Conservation (phyloP, 345 rosid species). For the Raphanus raphanistrum region DNA sequence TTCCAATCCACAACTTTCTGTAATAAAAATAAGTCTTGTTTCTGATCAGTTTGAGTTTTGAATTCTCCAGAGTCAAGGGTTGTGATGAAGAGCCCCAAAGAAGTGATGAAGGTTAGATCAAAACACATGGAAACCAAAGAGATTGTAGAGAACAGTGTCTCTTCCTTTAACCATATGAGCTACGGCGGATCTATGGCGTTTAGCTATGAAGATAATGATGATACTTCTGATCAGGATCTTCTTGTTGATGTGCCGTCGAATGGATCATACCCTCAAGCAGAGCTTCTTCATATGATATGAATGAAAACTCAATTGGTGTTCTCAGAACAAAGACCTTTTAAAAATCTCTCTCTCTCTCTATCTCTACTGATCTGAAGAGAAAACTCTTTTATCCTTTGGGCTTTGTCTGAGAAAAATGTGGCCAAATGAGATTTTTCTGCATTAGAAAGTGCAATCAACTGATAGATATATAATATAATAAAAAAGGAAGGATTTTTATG, state of each 20-base stretch:
- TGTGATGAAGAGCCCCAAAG: constrained; percentile 61
- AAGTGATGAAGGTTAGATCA: constrained; percentile 48
- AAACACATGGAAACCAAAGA: constrained; percentile 53
- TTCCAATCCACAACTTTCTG: not conserved
- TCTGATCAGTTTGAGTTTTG: constrained; percentile 27
- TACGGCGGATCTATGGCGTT: constrained; percentile 58
- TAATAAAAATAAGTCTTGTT: not conserved
- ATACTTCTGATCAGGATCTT: constrained; percentile 63
- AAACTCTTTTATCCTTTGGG: constrained; percentile 14
- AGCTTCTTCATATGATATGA: constrained; percentile 59
- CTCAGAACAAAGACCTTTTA: constrained; percentile 30
- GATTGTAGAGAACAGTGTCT: constrained; percentile 52
- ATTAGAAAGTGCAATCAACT: constrained; percentile 12
- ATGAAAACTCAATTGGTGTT: constrained; percentile 22
- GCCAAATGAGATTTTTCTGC: constrained; percentile 28
- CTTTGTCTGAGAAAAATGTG: constrained; percentile 12
- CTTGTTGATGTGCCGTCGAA: constrained; percentile 83
- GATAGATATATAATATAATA: not conserved
- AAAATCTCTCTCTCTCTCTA: not conserved
- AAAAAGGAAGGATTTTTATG: constrained; percentile 22
- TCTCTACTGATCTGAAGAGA: constrained; percentile 3
- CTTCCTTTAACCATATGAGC: constrained; percentile 74
- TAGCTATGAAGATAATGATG: constrained; percentile 49
- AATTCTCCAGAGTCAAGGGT: constrained; percentile 55
- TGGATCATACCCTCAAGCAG: constrained; percentile 87